Evolutionary conservation across 2,329 filamentous ascomycete species (phyloP).

Genomic region (Sporothrix brasiliensis): DNA sequence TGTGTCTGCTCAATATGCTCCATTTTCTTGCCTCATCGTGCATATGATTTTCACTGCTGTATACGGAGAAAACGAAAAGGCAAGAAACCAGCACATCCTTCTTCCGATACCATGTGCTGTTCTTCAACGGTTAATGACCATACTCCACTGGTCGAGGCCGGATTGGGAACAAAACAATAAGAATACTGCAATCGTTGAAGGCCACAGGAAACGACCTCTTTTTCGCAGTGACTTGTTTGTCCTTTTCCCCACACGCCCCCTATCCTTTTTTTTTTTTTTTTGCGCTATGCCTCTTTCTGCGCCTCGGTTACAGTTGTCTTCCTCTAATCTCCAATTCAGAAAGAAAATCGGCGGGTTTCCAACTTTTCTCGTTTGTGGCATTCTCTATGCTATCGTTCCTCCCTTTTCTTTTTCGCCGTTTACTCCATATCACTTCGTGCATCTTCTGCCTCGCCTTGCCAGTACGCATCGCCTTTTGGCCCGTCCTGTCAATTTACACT

Average conservation of each 20-base stretch:
- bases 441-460: no score
- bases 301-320: conserved; percentile 23
- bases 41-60: not conserved
- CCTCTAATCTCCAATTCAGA: conserved; percentile 9
- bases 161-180: not conserved
- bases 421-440: no score
- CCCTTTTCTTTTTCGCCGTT: not conserved
- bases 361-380: not conserved
- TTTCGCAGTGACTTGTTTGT: not conserved
- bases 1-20: not conserved
- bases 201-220: no score
- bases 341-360: not conserved
- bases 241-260: not conserved
- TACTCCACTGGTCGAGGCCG: conserved; percentile 7
- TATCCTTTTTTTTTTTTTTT: not conserved
- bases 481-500: not conserved
- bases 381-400: not conserved
- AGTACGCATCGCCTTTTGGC: not conserved
- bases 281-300: conserved; percentile 12
- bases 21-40: conserved; percentile 20
- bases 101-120: conserved; percentile 29
- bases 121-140: conserved; percentile 26
- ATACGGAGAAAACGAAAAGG: not conserved
- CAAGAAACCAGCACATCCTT: not conserved
- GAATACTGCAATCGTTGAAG: not conserved